Base-by-base conservation (phyloP, 2,329 filamentous ascomycete genomes). In the Paracoccidioides brasiliensis region DNA sequence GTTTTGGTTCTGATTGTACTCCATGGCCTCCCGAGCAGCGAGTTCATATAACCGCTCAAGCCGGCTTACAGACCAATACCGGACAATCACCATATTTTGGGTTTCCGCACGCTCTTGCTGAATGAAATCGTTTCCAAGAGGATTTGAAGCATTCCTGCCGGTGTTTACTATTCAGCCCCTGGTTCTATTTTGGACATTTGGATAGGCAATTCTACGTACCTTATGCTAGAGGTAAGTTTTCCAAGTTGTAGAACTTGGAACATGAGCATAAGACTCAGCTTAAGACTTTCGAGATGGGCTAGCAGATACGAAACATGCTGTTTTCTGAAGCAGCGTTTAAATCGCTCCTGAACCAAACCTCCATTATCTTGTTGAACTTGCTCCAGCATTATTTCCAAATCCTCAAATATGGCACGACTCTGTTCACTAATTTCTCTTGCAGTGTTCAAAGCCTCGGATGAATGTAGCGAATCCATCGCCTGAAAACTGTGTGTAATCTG, bases 21-120 rank as follows among this genome's bases (percentile, higher is more conserved):
- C 64, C 6, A 60, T 46, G 12, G 65, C 66, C 56, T 73, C 72
- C 43, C 66, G 63, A 44, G 66, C 62, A 12, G 70, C 70, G 33
- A 66, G 56, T 52, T 69, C 64, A 59, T 69, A 72, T 15, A 74
- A 57, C 5, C 64, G 58, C 54, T 70, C 67, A 15, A 72, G 62
- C n/a, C 65, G 65, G 48, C 66, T 70, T 53, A 67, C 61, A 5
- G 71, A 68, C 68, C 69, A 73, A 56, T 72, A 71, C 43, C 70
- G 64, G n/a, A 72, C 65, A 43, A 74, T 69, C n/a, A 74, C 63
- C 63, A 72, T 70, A 52, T 72, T 74, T 57, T 74, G 71, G 3
- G 66, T 66, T 55, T 73, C 72, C 2, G 67, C 69, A 54, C 71
- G 68, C 54, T 73, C 71, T 60, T 72, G 70, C 8, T 65, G 65